Conservation (phyloP, 2,329 filamentous ascomycete species). For the Sclerotinia spermophila region DNA sequence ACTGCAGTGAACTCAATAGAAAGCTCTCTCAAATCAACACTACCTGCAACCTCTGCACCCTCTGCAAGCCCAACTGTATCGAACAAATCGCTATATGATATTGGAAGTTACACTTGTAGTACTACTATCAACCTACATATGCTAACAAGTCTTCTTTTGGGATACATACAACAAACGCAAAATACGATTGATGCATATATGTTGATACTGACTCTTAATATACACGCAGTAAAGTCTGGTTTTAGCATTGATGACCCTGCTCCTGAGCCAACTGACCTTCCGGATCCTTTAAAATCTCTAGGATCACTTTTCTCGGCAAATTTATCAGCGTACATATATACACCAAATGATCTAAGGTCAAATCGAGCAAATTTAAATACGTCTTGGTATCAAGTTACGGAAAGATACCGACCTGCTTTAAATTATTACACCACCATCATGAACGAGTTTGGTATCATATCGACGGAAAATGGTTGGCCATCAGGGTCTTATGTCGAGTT, state of each 20-base stretch:
- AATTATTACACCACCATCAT: slow-evolving; percentile 48
- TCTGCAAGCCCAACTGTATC: slow-evolving; percentile 22
- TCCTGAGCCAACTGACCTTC: slow-evolving; percentile 44
- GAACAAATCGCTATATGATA: slow-evolving; percentile 40
- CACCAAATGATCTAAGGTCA: slow-evolving; percentile 44
- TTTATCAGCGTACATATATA: slow-evolving; percentile 52
- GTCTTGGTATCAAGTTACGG: slow-evolving; percentile 51
- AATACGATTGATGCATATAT: slow-evolving; percentile 53
- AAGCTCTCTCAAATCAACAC: slow-evolving; percentile 26
- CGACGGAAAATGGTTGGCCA: slow-evolving; percentile 61
- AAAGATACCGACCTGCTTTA: slow-evolving; percentile 43
- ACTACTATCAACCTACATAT: slow-evolving; percentile 47
- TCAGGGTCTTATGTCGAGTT: slow-evolving; percentile 57
- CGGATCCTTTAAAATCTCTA: slow-evolving; percentile 43
- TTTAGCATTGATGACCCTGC: slow-evolving; percentile 43
- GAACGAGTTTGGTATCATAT: slow-evolving; percentile 35
- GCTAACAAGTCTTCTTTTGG: slow-evolving; percentile 48
- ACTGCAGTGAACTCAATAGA: background rate
- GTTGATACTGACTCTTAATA: slow-evolving; percentile 52
- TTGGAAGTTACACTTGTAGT: slow-evolving; percentile 56
- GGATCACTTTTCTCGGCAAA: slow-evolving; percentile 47
- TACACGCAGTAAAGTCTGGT: slow-evolving; percentile 52
- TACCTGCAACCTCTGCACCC: slow-evolving; percentile 25
- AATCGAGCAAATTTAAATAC: slow-evolving; percentile 55
- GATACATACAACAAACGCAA: slow-evolving; percentile 51